A percentile compares a stretch with the other conserved stretches of the same genome.
Evolutionary conservation across 2,329 filamentous ascomycete species (phyloP).

Genomic region (Epichloe festucae): DNA sequence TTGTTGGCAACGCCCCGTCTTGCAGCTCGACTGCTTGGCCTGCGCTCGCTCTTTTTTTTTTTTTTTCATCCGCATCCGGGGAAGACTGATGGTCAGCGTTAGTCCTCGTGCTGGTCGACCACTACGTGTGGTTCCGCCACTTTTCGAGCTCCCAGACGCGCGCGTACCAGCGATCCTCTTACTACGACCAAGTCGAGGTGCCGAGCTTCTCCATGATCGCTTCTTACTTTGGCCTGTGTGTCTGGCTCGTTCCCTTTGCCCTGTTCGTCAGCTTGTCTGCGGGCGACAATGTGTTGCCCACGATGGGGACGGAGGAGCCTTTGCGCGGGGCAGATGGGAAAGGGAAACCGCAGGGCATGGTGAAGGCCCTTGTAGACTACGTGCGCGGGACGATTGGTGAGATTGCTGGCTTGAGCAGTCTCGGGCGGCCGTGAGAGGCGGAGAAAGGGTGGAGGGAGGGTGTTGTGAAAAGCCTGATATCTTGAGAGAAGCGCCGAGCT

Average conservation of each 20-base stretch:
- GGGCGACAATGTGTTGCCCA: constrained; percentile 87
- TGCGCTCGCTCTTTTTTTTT: not conserved
- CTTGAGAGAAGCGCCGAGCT: not conserved
- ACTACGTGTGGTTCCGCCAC: constrained; percentile 91
- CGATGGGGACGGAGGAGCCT: constrained; percentile 60
- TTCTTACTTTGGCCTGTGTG: constrained; percentile 88
- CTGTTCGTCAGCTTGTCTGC: constrained; percentile 90
- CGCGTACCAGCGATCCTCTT: constrained; percentile 44
- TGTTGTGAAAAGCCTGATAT: not conserved
- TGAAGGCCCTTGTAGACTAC: constrained; percentile 51
- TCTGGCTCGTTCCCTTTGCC: constrained; percentile 93
- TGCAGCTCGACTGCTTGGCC: no score
- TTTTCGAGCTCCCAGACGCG: constrained; percentile 56
- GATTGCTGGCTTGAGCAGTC: constrained; percentile 19
- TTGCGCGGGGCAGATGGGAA: constrained; percentile 32
- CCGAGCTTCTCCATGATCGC: constrained; percentile 90
- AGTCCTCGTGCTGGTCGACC: constrained; percentile 77
- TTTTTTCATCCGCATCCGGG: no score
- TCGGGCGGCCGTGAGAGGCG: constrained; percentile 10
- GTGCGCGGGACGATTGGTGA: constrained; percentile 39
- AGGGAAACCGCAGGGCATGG: constrained; percentile 47
- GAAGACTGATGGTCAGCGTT: not conserved
- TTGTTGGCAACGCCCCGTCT: no score
- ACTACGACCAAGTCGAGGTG: constrained; percentile 49
- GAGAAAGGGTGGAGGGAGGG: not conserved